These are phyloP conservation scores for Chondrus crispus DNA, from an alignment of 23 red algal species.

Conservation along the genomic window DNA sequence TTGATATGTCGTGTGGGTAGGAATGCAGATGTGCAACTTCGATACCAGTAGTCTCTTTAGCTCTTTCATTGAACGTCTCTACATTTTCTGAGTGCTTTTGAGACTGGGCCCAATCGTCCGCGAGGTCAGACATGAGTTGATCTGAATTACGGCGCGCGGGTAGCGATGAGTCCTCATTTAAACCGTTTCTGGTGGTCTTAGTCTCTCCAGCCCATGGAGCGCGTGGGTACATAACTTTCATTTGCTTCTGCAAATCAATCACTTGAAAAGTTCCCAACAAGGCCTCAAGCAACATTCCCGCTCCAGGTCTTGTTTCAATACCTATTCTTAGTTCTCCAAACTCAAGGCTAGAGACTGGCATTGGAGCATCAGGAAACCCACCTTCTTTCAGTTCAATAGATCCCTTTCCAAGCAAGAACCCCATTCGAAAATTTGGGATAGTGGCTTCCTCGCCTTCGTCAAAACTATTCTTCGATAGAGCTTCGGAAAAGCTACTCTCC, in stretches of 20 bases:
- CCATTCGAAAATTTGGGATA: conserved; percentile 64
- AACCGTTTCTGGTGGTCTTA: background rate
- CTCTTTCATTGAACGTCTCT: no score
- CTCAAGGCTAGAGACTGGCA: conserved; percentile 42
- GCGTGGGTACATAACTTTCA: conserved; percentile 69
- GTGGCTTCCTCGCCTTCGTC: background rate
- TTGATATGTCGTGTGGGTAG: conserved; percentile 45
- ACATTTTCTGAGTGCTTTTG: no score
- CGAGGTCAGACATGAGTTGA: background rate
- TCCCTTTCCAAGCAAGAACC: conserved; percentile 45
- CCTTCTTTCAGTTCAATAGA: conserved; percentile 50
- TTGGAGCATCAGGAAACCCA: conserved; percentile 27
- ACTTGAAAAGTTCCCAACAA: conserved; percentile 68
- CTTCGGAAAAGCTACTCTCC: background rate
- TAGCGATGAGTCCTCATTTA: background rate
- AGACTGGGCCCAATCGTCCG: background rate
- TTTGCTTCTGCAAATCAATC: conserved; percentile 39
- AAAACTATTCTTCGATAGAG: background rate
- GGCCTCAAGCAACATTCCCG: conserved; percentile 59
- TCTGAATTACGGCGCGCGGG: background rate
- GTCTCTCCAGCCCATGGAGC: conserved; percentile 52
- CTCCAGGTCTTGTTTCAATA: conserved; percentile 48
- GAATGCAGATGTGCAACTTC: conserved; percentile 17
- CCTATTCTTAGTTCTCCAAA: conserved; percentile 64
- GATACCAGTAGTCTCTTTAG: background rate